phyloP scores from a whole-genome alignment of 176 grass and related monocot genomes.

The Melocanna baccifera region DNA sequence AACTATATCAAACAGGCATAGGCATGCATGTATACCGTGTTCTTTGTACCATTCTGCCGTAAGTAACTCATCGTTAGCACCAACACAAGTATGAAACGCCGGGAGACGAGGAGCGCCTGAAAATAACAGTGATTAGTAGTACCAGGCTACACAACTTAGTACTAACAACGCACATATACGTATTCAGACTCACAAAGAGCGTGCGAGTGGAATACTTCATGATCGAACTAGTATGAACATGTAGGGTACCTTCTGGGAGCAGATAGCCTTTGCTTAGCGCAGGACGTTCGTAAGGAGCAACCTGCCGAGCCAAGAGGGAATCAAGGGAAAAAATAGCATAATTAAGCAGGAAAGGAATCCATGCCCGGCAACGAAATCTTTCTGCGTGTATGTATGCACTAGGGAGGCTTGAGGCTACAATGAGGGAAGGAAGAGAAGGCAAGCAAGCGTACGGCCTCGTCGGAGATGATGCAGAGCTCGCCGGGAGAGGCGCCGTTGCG shows the following conservation, averaged over 20 bases:
- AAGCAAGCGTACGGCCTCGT: constrained; percentile 43
- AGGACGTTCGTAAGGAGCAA: constrained; percentile 75
- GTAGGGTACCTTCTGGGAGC: constrained; percentile 45
- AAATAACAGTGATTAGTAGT: neutral
- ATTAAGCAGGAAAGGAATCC: neutral
- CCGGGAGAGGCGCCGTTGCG: constrained; percentile 36
- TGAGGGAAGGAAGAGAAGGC: neutral
- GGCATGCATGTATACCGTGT: constrained; percentile 49
- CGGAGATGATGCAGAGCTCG: constrained; percentile 94
- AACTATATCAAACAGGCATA: no score
- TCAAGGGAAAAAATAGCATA: neutral
- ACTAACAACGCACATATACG: no score
- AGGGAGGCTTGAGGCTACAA: neutral
- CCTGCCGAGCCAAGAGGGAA: constrained; percentile 26
- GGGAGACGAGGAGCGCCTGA: constrained; percentile 66
- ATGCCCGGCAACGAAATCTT: neutral
- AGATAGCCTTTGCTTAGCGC: constrained; percentile 74
- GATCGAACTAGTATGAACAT: neutral
- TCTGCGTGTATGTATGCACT: no score
- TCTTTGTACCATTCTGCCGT: constrained; percentile 72
- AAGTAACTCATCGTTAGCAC: constrained; percentile 59
- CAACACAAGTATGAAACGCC: constrained; percentile 85
- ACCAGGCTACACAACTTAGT: neutral
- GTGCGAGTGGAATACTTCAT: neutral
- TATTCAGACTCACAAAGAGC: neutral